Percentiles rank a stretch among this genome's conserved stretches.
These are phyloP conservation scores for Adansonia gregorii DNA, from an alignment of 441 rosid species.

Conservation along the genomic window DNA sequence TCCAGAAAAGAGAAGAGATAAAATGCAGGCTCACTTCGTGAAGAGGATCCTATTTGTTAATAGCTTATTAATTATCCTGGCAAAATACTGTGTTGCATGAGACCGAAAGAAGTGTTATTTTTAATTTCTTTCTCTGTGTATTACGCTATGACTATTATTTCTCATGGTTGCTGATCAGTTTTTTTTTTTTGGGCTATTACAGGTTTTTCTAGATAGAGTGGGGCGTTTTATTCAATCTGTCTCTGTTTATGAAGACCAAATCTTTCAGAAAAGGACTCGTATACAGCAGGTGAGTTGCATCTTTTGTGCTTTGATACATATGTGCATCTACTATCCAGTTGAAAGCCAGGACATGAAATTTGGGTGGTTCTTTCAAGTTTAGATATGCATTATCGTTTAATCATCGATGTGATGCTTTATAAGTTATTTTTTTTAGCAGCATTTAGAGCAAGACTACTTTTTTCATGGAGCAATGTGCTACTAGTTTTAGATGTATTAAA, in stretches of 20 bases:
- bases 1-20: not conserved
- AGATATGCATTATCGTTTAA: not conserved
- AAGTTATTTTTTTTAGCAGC: not conserved
- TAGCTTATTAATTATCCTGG: not conserved
- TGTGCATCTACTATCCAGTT: not conserved
- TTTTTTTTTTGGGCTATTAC: slow-evolving; percentile 19
- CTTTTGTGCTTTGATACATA: slow-evolving; percentile 4
- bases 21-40: not conserved
- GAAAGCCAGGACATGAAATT: not conserved
- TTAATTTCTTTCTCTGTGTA: not conserved
- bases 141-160: not conserved
- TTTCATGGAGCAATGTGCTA: not conserved
- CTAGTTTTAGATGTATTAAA: not conserved
- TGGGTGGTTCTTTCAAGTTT: not conserved
- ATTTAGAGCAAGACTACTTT: not conserved
- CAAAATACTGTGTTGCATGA: not conserved
- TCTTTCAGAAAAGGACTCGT: slow-evolving; percentile 92
- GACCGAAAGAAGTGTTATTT: not conserved
- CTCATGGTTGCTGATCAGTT: not conserved
- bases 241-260: slow-evolving; percentile 84
- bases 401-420: not conserved
- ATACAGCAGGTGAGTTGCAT: slow-evolving; percentile 70
- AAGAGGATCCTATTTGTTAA: not conserved
- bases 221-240: slow-evolving; percentile 87
- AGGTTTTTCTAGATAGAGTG: slow-evolving; percentile 82